phyloP scores from a whole-genome alignment of 2,329 filamentous ascomycete genomes.

The Talaromyces verruculosus region DNA sequence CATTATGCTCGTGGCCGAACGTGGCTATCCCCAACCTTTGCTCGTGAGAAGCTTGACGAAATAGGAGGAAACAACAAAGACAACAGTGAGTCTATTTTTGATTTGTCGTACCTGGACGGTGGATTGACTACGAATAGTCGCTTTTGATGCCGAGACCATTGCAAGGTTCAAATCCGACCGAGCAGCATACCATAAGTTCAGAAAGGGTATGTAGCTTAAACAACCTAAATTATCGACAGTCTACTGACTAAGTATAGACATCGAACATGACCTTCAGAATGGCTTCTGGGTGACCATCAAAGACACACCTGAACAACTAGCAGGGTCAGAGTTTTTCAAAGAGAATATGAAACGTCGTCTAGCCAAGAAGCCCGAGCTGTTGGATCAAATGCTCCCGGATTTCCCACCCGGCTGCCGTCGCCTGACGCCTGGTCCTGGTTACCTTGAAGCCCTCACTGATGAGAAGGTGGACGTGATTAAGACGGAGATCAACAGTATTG shows the following conservation, averaged over 20 bases:
- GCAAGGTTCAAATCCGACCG: conserved; percentile 35
- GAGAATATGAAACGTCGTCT: conserved; percentile 38
- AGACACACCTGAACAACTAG: conserved; percentile 32
- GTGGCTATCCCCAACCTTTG: conserved; percentile 23
- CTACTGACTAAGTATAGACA: conserved; percentile 25
- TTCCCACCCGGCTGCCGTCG: conserved; percentile 47
- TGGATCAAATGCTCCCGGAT: conserved; percentile 40
- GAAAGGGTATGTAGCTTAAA: conserved; percentile 32
- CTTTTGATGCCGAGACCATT: conserved; percentile 35
- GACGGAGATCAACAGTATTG: conserved; percentile 51
- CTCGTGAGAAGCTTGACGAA: conserved; percentile 31
- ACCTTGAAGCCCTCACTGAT: conserved; percentile 61
- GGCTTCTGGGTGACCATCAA: conserved; percentile 31
- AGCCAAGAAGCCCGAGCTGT: conserved; percentile 36
- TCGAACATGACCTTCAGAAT: conserved; percentile 37
- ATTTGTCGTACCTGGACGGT: no score
- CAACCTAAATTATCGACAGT: neutral
- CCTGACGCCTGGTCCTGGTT: conserved; percentile 49
- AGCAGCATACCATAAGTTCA: conserved; percentile 34
- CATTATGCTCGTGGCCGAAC: conserved; percentile 22
- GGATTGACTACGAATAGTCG: conserved; percentile 26
- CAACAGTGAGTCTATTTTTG: conserved; percentile 30
- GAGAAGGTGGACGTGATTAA: conserved; percentile 62
- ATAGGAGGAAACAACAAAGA: conserved; percentile 28
- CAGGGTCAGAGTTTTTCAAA: conserved; percentile 27